Conservation (phyloP, 495 filamentous ascomycete species). For the Penicillium silybi region DNA sequence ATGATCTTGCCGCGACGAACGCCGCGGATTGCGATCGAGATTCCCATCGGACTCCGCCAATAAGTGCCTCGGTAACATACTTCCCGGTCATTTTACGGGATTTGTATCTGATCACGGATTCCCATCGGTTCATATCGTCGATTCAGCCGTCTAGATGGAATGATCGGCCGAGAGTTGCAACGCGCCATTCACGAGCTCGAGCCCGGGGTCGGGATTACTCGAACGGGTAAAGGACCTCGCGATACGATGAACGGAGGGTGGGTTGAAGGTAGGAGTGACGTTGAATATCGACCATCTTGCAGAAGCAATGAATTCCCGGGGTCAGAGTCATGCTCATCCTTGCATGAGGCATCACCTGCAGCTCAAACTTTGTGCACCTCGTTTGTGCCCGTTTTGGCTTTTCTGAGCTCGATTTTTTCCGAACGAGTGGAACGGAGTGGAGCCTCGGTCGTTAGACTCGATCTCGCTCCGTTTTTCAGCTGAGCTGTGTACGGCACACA, state of each 20-base stretch:
- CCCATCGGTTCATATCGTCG: not conserved
- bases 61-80: slow-evolving; percentile 14
- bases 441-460: slow-evolving; percentile 28
- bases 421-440: slow-evolving; percentile 29
- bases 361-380: slow-evolving; percentile 4
- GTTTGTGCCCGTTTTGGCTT: slow-evolving; percentile 4
- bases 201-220: not conserved
- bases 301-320: slow-evolving; percentile 5
- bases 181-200: slow-evolving; percentile 10
- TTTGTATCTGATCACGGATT: not conserved
- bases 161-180: slow-evolving; percentile 16
- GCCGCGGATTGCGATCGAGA: slow-evolving; percentile 11
- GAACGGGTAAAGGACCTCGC: not conserved
- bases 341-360: slow-evolving; percentile 26
- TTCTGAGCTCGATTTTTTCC: slow-evolving; percentile 33
- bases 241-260: not conserved
- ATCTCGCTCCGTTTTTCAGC: slow-evolving; percentile 29
- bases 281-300: slow-evolving; percentile 2
- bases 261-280: not conserved
- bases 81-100: not conserved
- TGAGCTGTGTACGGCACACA: slow-evolving; percentile 13
- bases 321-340: slow-evolving; percentile 12
- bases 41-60: slow-evolving; percentile 9
- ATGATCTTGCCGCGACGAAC: slow-evolving; percentile 16
- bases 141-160: not conserved